Percentiles rank a stretch among this genome's conserved stretches.
Evolutionary conservation across 2,329 filamentous ascomycete genomes (phyloP).

Genomic region (Epichloe gansuensis): DNA sequence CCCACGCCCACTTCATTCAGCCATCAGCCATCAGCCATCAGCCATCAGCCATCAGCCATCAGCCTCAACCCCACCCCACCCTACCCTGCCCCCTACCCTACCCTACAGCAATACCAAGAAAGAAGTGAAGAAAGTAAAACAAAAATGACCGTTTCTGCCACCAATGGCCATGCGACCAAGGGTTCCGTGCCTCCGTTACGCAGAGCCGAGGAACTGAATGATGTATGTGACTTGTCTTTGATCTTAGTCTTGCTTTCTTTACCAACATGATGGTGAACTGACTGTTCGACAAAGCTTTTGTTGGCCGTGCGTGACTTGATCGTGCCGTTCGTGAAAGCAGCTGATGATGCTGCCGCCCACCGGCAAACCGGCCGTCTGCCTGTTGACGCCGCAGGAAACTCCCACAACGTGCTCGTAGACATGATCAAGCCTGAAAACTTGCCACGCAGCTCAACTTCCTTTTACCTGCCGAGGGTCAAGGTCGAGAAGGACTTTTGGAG

Average conservation of each 20-base stretch:
- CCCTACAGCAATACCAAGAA: not conserved
- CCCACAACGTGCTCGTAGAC: constrained; percentile 51
- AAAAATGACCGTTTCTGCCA: not conserved
- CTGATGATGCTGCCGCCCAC: constrained; percentile 47
- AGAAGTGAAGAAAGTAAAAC: not conserved
- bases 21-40: not conserved
- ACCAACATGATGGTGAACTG: not conserved
- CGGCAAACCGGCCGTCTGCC: constrained; percentile 39
- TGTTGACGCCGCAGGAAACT: constrained; percentile 23
- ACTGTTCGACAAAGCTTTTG: constrained; percentile 42
- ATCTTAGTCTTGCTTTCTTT: not conserved
- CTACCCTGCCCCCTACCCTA: not conserved
- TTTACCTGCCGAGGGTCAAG: constrained; percentile 46
- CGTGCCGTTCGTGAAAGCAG: constrained; percentile 57
- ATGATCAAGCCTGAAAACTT: constrained; percentile 45
- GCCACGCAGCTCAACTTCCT: constrained; percentile 43
- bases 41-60: not conserved
- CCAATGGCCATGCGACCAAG: constrained; percentile 9
- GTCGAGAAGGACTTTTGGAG: constrained; percentile 62
- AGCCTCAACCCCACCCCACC: not conserved
- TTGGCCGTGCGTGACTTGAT: constrained; percentile 55
- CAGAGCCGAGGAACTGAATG: constrained; percentile 21
- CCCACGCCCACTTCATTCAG: not conserved
- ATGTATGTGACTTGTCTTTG: constrained; percentile 12
- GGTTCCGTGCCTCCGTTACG: constrained; percentile 14